These are phyloP conservation scores for Vitis labrusca DNA, from an alignment of 164 flowering plant genomes.

Conservation along the genomic window DNA sequence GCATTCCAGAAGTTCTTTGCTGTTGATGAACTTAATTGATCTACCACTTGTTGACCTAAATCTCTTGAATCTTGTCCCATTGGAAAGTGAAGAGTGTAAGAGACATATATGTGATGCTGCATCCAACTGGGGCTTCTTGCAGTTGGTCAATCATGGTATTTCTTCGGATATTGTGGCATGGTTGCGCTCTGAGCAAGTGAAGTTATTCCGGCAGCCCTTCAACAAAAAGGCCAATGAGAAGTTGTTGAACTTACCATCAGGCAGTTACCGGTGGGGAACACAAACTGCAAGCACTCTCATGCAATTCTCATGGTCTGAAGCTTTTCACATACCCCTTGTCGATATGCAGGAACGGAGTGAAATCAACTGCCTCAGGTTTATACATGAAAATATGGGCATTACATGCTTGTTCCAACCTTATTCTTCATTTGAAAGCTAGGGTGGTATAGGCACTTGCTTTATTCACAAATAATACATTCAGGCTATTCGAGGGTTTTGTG, in stretches of 20 bases:
- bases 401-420: too few relatives aligned
- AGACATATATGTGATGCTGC: slow-evolving; percentile 58
- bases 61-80: slow-evolving; percentile 18
- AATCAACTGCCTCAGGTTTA: slow-evolving; percentile 45
- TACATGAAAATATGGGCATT: neutral
- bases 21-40: slow-evolving; percentile 27
- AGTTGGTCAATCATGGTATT: slow-evolving; percentile 72
- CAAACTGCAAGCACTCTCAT: slow-evolving; percentile 47
- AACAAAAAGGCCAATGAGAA: slow-evolving; percentile 32
- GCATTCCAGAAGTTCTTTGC: too few relatives aligned
- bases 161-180: slow-evolving; percentile 41
- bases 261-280: slow-evolving; percentile 77
- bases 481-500: too few relatives aligned
- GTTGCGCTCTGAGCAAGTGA: slow-evolving; percentile 49
- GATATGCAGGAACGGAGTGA: slow-evolving; percentile 25
- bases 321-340: slow-evolving; percentile 60
- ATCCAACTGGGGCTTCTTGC: slow-evolving; percentile 76
- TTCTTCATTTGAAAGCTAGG: too few relatives aligned
- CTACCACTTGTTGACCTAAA: slow-evolving; percentile 66
- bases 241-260: slow-evolving; percentile 30
- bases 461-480: too few relatives aligned
- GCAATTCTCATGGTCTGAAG: slow-evolving; percentile 81
- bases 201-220: slow-evolving; percentile 55
- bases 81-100: slow-evolving; percentile 44
- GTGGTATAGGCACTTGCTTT: too few relatives aligned